Evolutionary conservation across 2,329 filamentous ascomycete species (phyloP).

Genomic region (Akanthomyces dipterigenus): DNA sequence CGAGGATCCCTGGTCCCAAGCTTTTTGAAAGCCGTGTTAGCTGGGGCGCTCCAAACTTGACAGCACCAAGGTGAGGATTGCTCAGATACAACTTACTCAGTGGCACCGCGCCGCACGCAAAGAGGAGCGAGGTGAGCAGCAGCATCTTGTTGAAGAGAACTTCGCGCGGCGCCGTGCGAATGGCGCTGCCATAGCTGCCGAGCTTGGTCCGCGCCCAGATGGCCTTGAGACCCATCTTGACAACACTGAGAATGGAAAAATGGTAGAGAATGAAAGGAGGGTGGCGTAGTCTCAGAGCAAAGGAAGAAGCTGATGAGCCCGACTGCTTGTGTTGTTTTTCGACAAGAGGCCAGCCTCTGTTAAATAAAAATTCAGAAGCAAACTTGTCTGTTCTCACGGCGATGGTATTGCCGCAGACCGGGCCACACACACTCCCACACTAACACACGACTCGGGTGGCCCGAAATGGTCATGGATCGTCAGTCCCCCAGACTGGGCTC

Average conservation of each 20-base stretch:
- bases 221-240: slow-evolving; percentile 5
- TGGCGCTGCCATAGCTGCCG: not conserved
- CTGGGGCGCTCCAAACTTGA: too few species aligned
- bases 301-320: too few species aligned
- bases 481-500: not conserved
- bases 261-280: not conserved
- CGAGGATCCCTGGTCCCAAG: slow-evolving; percentile 18
- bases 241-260: not conserved
- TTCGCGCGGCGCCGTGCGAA: slow-evolving; percentile 1
- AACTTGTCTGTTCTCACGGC: not conserved
- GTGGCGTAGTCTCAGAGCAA: not conserved
- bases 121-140: not conserved
- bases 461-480: not conserved
- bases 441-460: not conserved
- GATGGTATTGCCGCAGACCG: not conserved
- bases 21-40: slow-evolving; percentile 2
- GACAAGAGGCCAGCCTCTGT: not conserved
- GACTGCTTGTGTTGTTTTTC: not conserved
- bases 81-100: not conserved
- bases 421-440: too few species aligned
- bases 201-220: slow-evolving; percentile 4
- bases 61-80: too few species aligned
- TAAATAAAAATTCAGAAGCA: not conserved
- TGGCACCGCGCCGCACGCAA: slow-evolving; percentile 1
- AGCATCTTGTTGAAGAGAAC: slow-evolving; percentile 4